A percentile compares a stretch with the other conserved stretches of the same genome.
Conservation (phyloP, 2,329 filamentous ascomycete genomes). For the Colletotrichum agaves region DNA sequence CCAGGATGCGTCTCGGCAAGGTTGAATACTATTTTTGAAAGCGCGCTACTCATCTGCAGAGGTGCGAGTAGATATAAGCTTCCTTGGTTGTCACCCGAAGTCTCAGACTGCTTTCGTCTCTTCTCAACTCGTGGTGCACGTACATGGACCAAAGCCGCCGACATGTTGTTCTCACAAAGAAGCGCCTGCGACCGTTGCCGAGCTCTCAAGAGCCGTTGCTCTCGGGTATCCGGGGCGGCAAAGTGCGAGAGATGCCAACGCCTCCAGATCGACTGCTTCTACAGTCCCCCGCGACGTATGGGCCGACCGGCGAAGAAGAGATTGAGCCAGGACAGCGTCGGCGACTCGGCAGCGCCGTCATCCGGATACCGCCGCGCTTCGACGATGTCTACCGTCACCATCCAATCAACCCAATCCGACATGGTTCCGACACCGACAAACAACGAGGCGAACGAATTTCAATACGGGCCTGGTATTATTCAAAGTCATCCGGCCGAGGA, state of each 20-base stretch:
- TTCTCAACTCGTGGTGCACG: slow-evolving; percentile 2
- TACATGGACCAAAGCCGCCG: neutral
- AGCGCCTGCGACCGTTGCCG: slow-evolving; percentile 37
- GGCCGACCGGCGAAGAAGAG: slow-evolving; percentile 34
- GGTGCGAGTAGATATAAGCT: slow-evolving; percentile 23
- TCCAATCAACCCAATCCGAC: slow-evolving; percentile 16
- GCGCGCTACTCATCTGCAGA: neutral
- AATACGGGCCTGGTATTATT: slow-evolving; percentile 23
- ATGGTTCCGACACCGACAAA: neutral
- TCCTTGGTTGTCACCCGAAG: neutral
- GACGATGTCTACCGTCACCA: slow-evolving; percentile 26
- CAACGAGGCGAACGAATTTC: slow-evolving; percentile 25
- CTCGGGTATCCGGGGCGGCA: slow-evolving; percentile 21
- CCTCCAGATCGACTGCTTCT: slow-evolving; percentile 34
- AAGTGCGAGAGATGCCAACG: slow-evolving; percentile 36
- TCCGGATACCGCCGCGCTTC: slow-evolving; percentile 16
- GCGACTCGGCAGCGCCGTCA: neutral
- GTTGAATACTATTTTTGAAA: slow-evolving; percentile 17
- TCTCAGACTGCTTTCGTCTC: neutral
- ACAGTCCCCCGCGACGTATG: slow-evolving; percentile 33
- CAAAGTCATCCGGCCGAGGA: slow-evolving; percentile 17
- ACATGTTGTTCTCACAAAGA: slow-evolving; percentile 36
- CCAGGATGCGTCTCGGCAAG: slow-evolving; percentile 4
- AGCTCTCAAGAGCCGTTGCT: slow-evolving; percentile 35
- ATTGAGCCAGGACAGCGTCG: slow-evolving; percentile 13